Evolutionary conservation across 768 basidiomycete species (phyloP).

Genomic region (Pisolithus microcarpus): DNA sequence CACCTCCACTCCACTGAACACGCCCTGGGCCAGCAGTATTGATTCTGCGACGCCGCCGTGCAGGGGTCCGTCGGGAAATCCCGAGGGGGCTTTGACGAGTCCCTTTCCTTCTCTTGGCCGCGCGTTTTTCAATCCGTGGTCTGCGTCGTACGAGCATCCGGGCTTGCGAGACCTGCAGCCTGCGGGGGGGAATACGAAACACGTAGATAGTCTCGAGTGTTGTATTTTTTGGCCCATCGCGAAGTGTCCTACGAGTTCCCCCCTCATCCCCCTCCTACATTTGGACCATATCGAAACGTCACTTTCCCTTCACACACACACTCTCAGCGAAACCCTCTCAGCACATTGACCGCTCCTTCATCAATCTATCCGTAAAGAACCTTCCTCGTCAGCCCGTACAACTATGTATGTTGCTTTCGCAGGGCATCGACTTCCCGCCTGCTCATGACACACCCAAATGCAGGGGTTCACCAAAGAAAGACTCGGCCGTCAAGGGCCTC

Average conservation of each 20-base stretch:
- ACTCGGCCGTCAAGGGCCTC: constrained; percentile 14
- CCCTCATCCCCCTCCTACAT: constrained; percentile 4
- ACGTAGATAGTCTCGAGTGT: constrained; percentile 8
- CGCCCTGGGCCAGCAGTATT: not conserved
- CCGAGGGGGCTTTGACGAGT: constrained; percentile 15
- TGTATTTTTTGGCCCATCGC: not conserved
- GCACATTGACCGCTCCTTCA: not conserved
- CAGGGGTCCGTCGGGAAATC: constrained; percentile 19
- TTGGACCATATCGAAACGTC: not conserved
- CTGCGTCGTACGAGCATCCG: constrained; percentile 1
- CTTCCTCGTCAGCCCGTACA: not conserved
- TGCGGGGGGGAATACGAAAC: constrained; percentile 7
- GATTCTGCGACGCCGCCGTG: constrained; percentile 6
- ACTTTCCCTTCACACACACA: not conserved
- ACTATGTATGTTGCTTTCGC: not conserved
- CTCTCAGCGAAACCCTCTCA: not conserved
- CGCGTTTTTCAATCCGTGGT: constrained; percentile 14
- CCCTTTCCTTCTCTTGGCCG: constrained; percentile 10
- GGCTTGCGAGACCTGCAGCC: constrained; percentile 4
- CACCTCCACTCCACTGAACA: not conserved
- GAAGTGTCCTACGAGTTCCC: constrained; percentile 2
- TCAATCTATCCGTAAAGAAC: not conserved
- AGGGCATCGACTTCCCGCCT: constrained; percentile 5
- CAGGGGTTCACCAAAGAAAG: constrained; percentile 22
- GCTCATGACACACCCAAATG: constrained; percentile 9